phyloP scores from a whole-genome alignment of 176 grass and related monocot species.

The Aegilops bicornis region DNA sequence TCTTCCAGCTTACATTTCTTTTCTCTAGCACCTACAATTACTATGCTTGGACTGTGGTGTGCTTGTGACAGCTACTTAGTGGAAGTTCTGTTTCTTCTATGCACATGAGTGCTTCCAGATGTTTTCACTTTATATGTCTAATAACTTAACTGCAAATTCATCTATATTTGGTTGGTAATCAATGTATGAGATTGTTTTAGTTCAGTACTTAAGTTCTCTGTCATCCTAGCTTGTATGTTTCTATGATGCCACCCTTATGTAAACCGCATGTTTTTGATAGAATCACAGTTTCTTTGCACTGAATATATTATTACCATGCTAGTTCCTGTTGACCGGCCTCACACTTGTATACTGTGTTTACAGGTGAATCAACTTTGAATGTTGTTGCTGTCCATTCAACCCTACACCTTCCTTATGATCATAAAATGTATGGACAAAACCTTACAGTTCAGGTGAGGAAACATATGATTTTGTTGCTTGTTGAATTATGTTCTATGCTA shows the following conservation, averaged over 20 bases:
- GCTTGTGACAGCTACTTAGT: not conserved
- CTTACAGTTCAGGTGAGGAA: conserved; percentile 90
- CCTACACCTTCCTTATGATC: conserved; percentile 92
- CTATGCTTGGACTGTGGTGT: not conserved
- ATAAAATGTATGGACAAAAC: conserved; percentile 85
- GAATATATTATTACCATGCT: not conserved
- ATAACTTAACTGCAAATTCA: not conserved
- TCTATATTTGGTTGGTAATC: not conserved
- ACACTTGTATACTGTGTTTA: conserved; percentile 16
- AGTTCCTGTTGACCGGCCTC: conserved; percentile 15
- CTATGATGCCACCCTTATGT: not conserved
- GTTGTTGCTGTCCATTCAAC: conserved; percentile 83
- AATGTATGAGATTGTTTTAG: not conserved
- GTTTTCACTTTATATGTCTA: not conserved
- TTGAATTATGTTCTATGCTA: not conserved
- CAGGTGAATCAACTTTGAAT: conserved; percentile 80
- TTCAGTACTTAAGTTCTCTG: not conserved
- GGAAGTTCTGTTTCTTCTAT: not conserved
- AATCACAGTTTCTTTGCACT: not conserved
- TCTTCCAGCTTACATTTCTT: not conserved
- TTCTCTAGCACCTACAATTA: not conserved
- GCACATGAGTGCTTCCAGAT: not conserved
- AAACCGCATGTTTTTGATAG: not conserved
- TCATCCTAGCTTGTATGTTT: not conserved
- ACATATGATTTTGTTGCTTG: not conserved